Evolutionary conservation across 805 yeast genomes (phyloP).

Genomic region (Cyberlindnera mycetangii): DNA sequence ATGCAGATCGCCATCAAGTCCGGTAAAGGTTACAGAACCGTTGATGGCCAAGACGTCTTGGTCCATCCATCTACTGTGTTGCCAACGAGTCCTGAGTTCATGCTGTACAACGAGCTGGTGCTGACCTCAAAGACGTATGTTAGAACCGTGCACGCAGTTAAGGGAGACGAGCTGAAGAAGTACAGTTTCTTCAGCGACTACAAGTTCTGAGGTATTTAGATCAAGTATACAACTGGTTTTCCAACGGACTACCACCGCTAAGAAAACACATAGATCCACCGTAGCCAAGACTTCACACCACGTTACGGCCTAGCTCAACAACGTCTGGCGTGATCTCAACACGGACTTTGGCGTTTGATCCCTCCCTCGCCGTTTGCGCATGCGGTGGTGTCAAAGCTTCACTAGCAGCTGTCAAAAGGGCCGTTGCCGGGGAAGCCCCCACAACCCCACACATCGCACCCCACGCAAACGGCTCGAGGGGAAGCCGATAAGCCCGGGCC

Average conservation of each 20-base stretch:
- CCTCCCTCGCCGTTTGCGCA: neutral
- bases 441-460: too few species aligned
- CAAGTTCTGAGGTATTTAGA: slow-evolving; percentile 24
- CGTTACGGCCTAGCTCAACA: too few species aligned
- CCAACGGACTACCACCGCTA: too few species aligned
- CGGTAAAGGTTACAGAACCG: slow-evolving; percentile 85
- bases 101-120: slow-evolving; percentile 92
- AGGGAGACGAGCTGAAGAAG: slow-evolving; percentile 66
- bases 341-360: too few species aligned
- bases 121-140: slow-evolving; percentile 91
- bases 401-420: slow-evolving; percentile 1
- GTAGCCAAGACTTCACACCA: too few species aligned
- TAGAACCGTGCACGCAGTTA: slow-evolving; percentile 86
- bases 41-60: slow-evolving; percentile 93
- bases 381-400: slow-evolving; percentile 2
- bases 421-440: neutral
- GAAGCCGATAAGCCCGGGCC: too few species aligned
- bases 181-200: slow-evolving; percentile 31
- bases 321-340: too few species aligned
- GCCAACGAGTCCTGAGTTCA: slow-evolving; percentile 89
- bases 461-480: too few species aligned
- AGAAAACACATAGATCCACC: too few species aligned
- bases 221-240: too few species aligned
- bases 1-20: slow-evolving; percentile 97
- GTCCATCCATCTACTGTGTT: slow-evolving; percentile 92